Percentiles rank a stretch among this genome's conserved stretches.
These are phyloP conservation scores for Biscogniauxia marginata DNA, from an alignment of 2,329 filamentous ascomycete species.

Conservation along the genomic window DNA sequence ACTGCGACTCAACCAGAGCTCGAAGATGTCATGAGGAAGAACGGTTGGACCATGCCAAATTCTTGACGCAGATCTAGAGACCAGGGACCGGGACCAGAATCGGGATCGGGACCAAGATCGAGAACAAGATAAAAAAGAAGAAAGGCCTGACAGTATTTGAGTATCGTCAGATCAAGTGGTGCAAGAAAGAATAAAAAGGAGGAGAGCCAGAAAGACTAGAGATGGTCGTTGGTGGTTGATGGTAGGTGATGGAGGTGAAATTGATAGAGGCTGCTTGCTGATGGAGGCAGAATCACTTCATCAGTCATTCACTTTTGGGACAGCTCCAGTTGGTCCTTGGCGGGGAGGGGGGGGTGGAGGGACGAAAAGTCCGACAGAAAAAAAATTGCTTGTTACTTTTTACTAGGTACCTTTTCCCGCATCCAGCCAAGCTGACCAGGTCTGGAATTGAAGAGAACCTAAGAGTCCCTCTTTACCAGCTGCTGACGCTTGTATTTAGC, in stretches of 20 bases:
- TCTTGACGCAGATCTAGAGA: not conserved
- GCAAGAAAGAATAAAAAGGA: constrained; percentile 3
- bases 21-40: constrained; percentile 24
- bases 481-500: too few species aligned
- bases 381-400: not conserved
- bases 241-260: not conserved
- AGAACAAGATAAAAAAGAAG: constrained; percentile 2
- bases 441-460: not conserved
- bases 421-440: not conserved
- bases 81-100: not conserved
- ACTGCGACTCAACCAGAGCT: constrained; percentile 30
- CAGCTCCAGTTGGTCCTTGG: not conserved
- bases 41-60: constrained; percentile 24
- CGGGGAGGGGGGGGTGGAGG: not conserved
- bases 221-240: not conserved
- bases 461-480: not conserved
- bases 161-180: constrained; percentile 3
- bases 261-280: not conserved
- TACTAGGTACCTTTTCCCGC: not conserved
- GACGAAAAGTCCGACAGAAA: constrained; percentile 1
- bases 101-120: too few species aligned
- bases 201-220: constrained; percentile 17
- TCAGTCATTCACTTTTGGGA: not conserved
- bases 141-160: constrained; percentile 14
- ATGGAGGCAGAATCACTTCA: not conserved